phyloP scores from a whole-genome alignment of 331 rosid genomes.

The Erythrophleum ivorense region DNA sequence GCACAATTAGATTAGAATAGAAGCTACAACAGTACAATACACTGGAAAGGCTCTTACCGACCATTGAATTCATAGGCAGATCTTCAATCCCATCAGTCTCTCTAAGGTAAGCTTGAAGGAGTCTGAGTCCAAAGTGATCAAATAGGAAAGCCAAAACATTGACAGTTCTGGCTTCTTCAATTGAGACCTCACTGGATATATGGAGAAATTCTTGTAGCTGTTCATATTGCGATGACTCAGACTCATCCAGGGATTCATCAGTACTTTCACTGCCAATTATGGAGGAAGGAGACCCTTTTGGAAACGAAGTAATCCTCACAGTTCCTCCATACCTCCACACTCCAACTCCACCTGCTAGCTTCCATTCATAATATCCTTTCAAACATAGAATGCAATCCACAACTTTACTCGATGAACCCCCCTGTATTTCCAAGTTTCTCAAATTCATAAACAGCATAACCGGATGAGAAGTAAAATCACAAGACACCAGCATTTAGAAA shows the following conservation, averaged over 20 bases:
- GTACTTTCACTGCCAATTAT: slow-evolving; percentile 77
- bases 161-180: slow-evolving; percentile 75
- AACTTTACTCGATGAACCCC: slow-evolving; percentile 90
- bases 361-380: slow-evolving; percentile 96
- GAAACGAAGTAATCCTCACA: slow-evolving; percentile 83
- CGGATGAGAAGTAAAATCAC: not conserved
- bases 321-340: slow-evolving; percentile 99
- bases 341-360: slow-evolving; percentile 88
- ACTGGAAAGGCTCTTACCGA: slow-evolving; percentile 78
- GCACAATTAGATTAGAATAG: slow-evolving; percentile 12
- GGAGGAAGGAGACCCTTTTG: slow-evolving; percentile 77
- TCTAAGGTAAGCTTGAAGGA: slow-evolving; percentile 86
- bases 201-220: slow-evolving; percentile 84
- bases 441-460: not conserved
- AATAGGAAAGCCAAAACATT: slow-evolving; percentile 83
- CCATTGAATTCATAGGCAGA: slow-evolving; percentile 94
- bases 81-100: slow-evolving; percentile 74
- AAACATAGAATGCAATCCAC: slow-evolving; percentile 97
- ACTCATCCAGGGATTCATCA: slow-evolving; percentile 84
- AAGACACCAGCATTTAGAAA: slow-evolving; percentile 3
- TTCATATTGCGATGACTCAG: slow-evolving; percentile 90
- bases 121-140: slow-evolving; percentile 88
- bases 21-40: slow-evolving; percentile 29
- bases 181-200: slow-evolving; percentile 72
- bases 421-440: slow-evolving; percentile 60